Conservation (phyloP, 345 rosid species). For the Firmiana major region DNA sequence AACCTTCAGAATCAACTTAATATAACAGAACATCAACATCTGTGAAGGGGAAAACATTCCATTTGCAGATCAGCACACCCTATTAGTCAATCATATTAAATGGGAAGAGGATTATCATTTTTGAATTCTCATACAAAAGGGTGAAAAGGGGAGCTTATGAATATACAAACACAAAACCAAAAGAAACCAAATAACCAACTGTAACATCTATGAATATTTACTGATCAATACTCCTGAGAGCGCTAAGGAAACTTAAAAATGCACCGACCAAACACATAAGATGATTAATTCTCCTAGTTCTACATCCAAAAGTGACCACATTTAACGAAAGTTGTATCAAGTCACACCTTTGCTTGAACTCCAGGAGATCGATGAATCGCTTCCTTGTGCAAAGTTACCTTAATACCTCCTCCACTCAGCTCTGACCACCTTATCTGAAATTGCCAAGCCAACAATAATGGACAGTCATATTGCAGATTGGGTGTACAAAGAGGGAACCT, state of each 20-base stretch:
- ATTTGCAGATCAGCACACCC: not conserved
- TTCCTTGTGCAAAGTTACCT: conserved; percentile 21
- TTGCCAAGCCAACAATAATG: conserved; percentile 3
- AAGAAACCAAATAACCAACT: not conserved
- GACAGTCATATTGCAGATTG: conserved; percentile 8
- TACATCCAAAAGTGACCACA: not conserved
- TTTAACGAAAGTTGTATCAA: not conserved
- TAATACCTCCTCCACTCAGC: conserved; percentile 73
- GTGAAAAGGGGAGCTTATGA: not conserved
- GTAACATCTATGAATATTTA: conserved; percentile 20
- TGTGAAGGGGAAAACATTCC: not conserved
- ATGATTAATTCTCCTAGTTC: conserved; percentile 8
- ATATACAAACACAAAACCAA: conserved; percentile 8
- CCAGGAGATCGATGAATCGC: not conserved
- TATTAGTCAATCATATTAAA: not conserved
- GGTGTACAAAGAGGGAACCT: not conserved
- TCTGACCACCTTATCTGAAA: conserved; percentile 55
- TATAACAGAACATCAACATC: not conserved
- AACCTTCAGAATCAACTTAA: not conserved
- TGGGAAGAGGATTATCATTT: not conserved
- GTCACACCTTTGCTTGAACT: not conserved
- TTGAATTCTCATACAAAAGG: not conserved
- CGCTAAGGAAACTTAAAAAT: conserved; percentile 5
- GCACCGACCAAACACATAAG: conserved; percentile 7
- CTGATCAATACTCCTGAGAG: conserved; percentile 10